These are phyloP conservation scores for Sclerotinia minor DNA, from an alignment of 2,329 filamentous ascomycete species.

Conservation along the genomic window DNA sequence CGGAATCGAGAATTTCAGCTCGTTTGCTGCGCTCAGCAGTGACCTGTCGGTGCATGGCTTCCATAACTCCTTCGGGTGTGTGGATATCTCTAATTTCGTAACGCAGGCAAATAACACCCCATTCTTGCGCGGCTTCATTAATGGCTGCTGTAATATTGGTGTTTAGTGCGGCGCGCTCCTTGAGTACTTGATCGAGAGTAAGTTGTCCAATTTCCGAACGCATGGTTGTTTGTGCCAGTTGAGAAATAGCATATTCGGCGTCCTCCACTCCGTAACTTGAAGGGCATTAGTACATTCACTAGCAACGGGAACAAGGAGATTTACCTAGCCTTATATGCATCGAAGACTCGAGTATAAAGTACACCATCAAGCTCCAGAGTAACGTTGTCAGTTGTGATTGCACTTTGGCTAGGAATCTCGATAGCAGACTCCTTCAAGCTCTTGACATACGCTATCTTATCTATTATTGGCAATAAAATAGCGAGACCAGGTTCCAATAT, in stretches of 20 bases:
- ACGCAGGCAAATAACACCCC: constrained; percentile 92
- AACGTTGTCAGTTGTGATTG: constrained; percentile 98
- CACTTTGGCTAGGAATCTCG: constrained; percentile 96
- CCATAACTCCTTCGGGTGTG: constrained; percentile 87
- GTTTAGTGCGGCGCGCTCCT: constrained; percentile 94
- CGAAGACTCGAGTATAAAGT: constrained; percentile 92
- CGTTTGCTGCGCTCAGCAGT: constrained; percentile 97
- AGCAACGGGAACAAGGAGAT: constrained; percentile 34
- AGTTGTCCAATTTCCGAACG: constrained; percentile 97
- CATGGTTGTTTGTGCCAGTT: constrained; percentile 98
- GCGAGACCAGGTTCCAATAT: constrained; percentile 92
- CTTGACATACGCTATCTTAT: constrained; percentile 97
- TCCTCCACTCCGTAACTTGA: constrained; percentile 94
- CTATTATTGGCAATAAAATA: constrained; percentile 83
- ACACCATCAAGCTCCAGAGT: constrained; percentile 95
- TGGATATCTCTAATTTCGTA: constrained; percentile 99
- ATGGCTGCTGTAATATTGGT: constrained; percentile 98
- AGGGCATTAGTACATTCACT: constrained; percentile 3
- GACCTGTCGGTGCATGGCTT: constrained; percentile 97
- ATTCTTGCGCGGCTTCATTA: constrained; percentile 95
- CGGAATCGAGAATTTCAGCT: constrained; percentile 94
- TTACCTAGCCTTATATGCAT: constrained; percentile 95
- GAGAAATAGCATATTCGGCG: constrained; percentile 96
- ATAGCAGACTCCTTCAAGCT: constrained; percentile 94
- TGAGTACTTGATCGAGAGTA: constrained; percentile 93